Evolutionary conservation across 768 basidiomycete species (phyloP).

Genomic region (Lentinula detonsa): DNA sequence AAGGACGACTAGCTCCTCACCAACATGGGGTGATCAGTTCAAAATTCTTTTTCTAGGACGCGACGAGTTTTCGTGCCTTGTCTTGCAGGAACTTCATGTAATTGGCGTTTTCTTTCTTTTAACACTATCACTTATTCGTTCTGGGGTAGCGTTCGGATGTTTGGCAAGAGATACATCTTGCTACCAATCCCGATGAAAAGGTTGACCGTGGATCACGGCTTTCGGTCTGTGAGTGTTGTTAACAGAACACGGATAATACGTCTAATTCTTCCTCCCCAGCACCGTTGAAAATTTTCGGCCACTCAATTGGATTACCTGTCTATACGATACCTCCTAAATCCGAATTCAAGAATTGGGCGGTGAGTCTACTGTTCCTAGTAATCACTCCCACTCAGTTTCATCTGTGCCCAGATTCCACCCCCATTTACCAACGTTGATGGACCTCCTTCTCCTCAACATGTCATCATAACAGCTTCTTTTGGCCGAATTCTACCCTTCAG

Average conservation of each 20-base stretch:
- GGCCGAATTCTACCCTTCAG: constrained; percentile 72
- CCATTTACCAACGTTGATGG: constrained; percentile 20
- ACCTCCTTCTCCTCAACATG: constrained; percentile 32
- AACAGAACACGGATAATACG: neutral
- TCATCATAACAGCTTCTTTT: constrained; percentile 87
- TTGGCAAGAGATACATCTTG: constrained; percentile 63
- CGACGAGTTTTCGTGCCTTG: constrained; percentile 79
- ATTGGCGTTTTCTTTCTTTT: constrained; percentile 27
- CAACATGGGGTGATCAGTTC: constrained; percentile 31
- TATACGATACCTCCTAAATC: constrained; percentile 55
- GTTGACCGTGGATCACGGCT: constrained; percentile 55
- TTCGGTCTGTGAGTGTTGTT: constrained; percentile 44
- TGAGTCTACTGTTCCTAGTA: constrained; percentile 21
- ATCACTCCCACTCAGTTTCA: neutral
- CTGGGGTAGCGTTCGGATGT: constrained; percentile 46
- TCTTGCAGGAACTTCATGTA: constrained; percentile 55
- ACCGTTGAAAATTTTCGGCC: constrained; percentile 58
- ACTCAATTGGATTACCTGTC: constrained; percentile 47
- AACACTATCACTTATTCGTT: constrained; percentile 5
- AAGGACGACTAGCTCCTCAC: neutral
- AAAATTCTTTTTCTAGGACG: constrained; percentile 86
- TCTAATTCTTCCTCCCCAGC: constrained; percentile 36
- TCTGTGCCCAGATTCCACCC: constrained; percentile 28
- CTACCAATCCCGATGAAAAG: constrained; percentile 65
- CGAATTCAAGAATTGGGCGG: constrained; percentile 64